Conservation (phyloP, 208 protist species). For the Leishmania aethiopica region DNA sequence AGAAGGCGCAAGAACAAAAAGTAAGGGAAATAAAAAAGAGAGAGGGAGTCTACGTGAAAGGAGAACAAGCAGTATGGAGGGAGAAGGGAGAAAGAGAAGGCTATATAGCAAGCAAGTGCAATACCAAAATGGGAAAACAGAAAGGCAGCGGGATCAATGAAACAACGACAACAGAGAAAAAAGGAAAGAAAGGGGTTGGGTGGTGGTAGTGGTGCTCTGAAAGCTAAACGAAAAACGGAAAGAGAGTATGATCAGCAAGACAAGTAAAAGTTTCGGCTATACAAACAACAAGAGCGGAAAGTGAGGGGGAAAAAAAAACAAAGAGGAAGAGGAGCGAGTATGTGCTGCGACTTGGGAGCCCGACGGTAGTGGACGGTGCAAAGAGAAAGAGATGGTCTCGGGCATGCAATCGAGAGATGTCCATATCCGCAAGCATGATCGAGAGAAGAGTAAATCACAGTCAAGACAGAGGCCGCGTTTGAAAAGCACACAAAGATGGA, state of each 20-base stretch:
- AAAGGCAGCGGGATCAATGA: not conserved
- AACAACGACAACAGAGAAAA: not conserved
- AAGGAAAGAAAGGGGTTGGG: not conserved
- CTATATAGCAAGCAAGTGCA: no score
- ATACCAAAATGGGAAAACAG: not conserved
- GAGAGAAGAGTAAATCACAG: not conserved
- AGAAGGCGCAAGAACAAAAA: slow-evolving; percentile 6
- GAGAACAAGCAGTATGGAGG: not conserved
- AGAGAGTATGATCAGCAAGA: not conserved
- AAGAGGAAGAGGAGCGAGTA: not conserved
- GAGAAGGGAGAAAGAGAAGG: no score
- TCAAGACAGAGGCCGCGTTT: not conserved
- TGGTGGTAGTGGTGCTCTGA: not conserved
- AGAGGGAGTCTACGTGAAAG: not conserved
- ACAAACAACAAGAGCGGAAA: not conserved
- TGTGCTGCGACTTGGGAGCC: not conserved
- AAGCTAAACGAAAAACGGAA: not conserved
- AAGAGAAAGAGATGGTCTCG: not conserved
- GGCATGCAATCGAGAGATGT: not conserved
- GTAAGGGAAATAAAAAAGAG: slow-evolving; percentile 4
- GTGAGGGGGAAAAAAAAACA: not conserved
- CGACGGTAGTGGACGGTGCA: not conserved
- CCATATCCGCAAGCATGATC: not conserved
- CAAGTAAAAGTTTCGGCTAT: not conserved
- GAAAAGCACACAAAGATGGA: not conserved